These are phyloP conservation scores for Mycena haematopus DNA, from an alignment of 768 basidiomycete species.

Conservation along the genomic window DNA sequence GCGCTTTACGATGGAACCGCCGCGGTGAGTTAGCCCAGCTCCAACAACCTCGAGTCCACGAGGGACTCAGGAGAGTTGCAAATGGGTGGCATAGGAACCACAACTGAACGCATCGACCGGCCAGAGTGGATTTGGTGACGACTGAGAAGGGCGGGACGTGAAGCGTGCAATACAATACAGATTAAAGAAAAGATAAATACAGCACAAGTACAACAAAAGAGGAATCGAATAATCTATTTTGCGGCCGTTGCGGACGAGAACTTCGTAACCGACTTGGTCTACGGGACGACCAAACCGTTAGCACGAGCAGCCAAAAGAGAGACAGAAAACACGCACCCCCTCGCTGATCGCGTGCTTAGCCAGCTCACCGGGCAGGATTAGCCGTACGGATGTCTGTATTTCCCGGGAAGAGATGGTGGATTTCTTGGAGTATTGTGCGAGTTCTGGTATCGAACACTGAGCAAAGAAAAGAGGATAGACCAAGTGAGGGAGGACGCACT, in stretches of 20 bases:
- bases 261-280: constrained; percentile 34
- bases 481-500: constrained; percentile 53
- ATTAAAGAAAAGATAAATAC: constrained; percentile 20
- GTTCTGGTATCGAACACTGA: constrained; percentile 59
- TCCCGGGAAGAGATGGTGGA: constrained; percentile 98
- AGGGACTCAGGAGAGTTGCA: too few species aligned
- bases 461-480: neutral
- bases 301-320: neutral
- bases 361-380: constrained; percentile 96
- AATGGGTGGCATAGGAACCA: too few species aligned
- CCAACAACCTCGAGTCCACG: too few species aligned
- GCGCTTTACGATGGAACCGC: too few species aligned
- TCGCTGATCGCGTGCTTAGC: constrained; percentile 99
- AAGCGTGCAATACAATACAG: constrained; percentile 1
- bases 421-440: constrained; percentile 98
- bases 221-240: constrained; percentile 36
- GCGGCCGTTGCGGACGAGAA: constrained; percentile 55
- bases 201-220: constrained; percentile 11
- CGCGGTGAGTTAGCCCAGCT: too few species aligned
- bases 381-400: constrained; percentile 94
- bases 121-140: too few species aligned
- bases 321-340: constrained; percentile 56
- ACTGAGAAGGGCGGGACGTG: too few species aligned
- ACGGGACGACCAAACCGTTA: neutral
- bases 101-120: too few species aligned